Conservation (phyloP, 2,329 filamentous ascomycete species). For the Chalara sp. region DNA sequence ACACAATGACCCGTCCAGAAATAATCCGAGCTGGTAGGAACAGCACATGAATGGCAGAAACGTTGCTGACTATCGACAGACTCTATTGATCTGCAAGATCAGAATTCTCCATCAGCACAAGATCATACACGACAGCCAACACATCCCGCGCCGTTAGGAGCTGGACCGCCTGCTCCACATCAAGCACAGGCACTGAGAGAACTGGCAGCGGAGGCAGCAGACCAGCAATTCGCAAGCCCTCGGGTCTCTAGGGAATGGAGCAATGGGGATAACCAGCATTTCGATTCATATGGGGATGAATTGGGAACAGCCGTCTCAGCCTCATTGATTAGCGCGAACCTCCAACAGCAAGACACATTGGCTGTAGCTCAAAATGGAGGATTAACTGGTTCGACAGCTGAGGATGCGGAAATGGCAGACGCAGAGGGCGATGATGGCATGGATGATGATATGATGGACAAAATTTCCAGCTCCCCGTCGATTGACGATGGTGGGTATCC, state of each 20-base stretch:
- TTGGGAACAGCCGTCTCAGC: constrained; percentile 34
- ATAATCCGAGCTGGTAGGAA: constrained; percentile 47
- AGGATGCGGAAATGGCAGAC: constrained; percentile 60
- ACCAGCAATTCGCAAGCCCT: constrained; percentile 63
- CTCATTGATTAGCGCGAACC: constrained; percentile 28
- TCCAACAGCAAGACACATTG: constrained; percentile 48
- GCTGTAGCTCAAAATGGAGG: constrained; percentile 57
- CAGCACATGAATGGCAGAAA: neutral
- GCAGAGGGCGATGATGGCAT: constrained; percentile 67
- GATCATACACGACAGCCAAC: constrained; percentile 60
- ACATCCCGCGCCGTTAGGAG: constrained; percentile 42
- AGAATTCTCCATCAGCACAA: constrained; percentile 73
- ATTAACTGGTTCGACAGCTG: constrained; percentile 35
- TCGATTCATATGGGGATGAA: constrained; percentile 33
- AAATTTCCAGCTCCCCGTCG: constrained; percentile 96
- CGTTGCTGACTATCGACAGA: constrained; percentile 47
- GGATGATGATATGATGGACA: constrained; percentile 92
- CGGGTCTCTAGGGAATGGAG: constrained; percentile 49
- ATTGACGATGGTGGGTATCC: constrained; percentile 94
- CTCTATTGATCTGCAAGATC: constrained; percentile 90
- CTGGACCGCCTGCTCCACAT: constrained; percentile 55
- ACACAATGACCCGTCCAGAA: constrained; percentile 45
- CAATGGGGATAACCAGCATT: constrained; percentile 23
- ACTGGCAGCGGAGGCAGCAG: constrained; percentile 67
- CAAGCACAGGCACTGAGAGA: constrained; percentile 80